A percentile compares a stretch with the other conserved stretches of the same genome.
Evolutionary conservation across 2,329 filamentous ascomycete species (phyloP).

Genomic region (Colletotrichum orchidophilum): DNA sequence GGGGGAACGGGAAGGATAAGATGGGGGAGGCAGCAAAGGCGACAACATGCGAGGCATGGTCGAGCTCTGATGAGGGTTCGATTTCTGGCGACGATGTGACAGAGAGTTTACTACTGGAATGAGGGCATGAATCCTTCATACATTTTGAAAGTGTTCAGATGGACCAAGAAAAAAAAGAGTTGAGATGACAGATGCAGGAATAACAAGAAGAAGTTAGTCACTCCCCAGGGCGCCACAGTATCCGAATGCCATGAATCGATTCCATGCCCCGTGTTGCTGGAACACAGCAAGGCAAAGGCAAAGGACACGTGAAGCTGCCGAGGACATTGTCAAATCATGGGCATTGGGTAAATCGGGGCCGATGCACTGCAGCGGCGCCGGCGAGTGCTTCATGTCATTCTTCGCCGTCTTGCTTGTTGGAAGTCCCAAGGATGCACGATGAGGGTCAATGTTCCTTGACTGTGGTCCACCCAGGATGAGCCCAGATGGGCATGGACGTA

Average conservation of each 20-base stretch:
- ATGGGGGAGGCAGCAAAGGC: conserved; percentile 30
- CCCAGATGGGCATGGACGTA: conserved; percentile 26
- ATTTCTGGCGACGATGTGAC: conserved; percentile 11
- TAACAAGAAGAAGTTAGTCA: not conserved
- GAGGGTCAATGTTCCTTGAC: conserved; percentile 15
- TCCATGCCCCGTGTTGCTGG: not conserved
- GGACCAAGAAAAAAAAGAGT: not conserved
- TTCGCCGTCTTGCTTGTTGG: conserved; percentile 12
- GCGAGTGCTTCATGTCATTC: conserved; percentile 14
- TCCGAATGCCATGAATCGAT: not conserved
- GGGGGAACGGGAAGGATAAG: conserved; percentile 34
- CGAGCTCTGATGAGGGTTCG: conserved; percentile 16
- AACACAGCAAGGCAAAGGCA: not conserved
- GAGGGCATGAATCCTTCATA: conserved; percentile 18
- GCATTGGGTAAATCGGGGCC: not conserved
- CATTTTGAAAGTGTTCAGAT: not conserved
- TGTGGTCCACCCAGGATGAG: conserved; percentile 20
- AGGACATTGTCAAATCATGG: not conserved
- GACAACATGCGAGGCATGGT: conserved; percentile 35
- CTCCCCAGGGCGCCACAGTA: not conserved
- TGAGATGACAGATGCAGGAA: not conserved
- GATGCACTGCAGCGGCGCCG: not conserved
- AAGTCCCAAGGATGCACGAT: conserved; percentile 22
- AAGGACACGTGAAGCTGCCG: not conserved
- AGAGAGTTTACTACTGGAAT: not conserved